Base-by-base conservation (phyloP, 129 eudicot species). In the Sambucus nigra region DNA sequence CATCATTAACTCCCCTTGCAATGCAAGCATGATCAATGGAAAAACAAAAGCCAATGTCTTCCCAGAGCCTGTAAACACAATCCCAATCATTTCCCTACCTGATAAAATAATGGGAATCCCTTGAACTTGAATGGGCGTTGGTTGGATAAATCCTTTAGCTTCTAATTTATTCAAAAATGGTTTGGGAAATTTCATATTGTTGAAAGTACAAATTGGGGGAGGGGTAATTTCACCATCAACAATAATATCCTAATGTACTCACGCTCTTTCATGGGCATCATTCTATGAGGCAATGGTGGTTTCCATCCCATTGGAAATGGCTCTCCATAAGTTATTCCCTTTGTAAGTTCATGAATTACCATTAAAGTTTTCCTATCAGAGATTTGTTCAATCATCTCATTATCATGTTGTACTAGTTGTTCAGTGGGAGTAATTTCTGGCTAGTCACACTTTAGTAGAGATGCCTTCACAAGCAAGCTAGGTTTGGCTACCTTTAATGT, bases 101-200 rank as follows among this genome's bases (percentile, higher is more conserved):
- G 94, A 70, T 55, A 82, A 55, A 69, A 87, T 80, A 11, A 79
- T 88, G 0, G 96, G 94, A 10, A 87, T 60, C 6, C 96, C 96
- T 74, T 87, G 94, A 21, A 87, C 89, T 64, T 87, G 96, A 27
- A 87, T 87, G 4, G 94, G 87, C 2, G 94, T 87, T 0, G 94
- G 96, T 40, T 69, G 80, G 35, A 83, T 76, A 14, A 87, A 83
- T 46, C 94, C 96, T 60, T 87, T 87, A 10, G 55, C 79, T 71
- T 83, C 76, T 47, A 87, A 32, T 32, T 50, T 74, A 47, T 69
- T 77, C 52, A 87, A 48, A 56, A 87, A 55, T 0, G 96, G 89
- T 11, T 83, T 86, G 0, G 96, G 96, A 53, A 83, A 83, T 25
- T 83, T 71, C 94, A 87, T 87, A 35, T 77, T 86, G 72, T 77